Evolutionary conservation across 768 basidiomycete genomes (phyloP), one percentile per base, ranked within the genome.

Genomic region (Calvatia gigantea): DNA sequence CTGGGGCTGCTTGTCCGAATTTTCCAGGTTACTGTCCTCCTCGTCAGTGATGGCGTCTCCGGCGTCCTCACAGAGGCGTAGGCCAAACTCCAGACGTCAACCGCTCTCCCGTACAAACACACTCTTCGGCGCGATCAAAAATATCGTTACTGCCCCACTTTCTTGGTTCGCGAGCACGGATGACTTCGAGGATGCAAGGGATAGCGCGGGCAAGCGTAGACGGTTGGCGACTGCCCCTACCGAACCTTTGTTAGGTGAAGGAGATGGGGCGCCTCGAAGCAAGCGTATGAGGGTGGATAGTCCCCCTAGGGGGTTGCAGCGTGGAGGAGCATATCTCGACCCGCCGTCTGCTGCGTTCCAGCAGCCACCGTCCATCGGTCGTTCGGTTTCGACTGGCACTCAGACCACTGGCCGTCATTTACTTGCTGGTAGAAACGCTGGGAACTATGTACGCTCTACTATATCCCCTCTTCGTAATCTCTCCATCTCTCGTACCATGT

Each of bases 71-170:
- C 65, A 57, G 58, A 55, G 54, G 54, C 65, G 64, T 54, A 61
- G 64, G 48, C 66, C 58, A 25, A 57, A 60, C 33, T 58, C 63
- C 48, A 69, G 63, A 39, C 74, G 64, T 53, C 69, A 61, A 59
- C 69, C 74, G 9, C 64, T 84, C 41, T 70, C 69, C 61, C 82
- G 83, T n/a, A 74, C 77, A 58, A 79, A 73, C 17, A 85, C 86
- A 25, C 75, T 87, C 62, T 66, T 86, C 39, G 83, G 82, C 47
- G 68, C 83, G 44, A 78, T 87, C 69, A 86, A 80, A 75, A 81
- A 75, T 70, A 71, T 86, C 65, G 85, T 87, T 58, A 79, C 84
- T 29, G 82, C 83, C 17, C 83, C 85, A 42, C 73, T 87, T 60
- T 75, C 79, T 70, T 83, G 86, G 70, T 76, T 79, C 60, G 68